These are phyloP conservation scores for Nitzschia inconspicua DNA, from an alignment of 108 stramenopile species.

Conservation along the genomic window DNA sequence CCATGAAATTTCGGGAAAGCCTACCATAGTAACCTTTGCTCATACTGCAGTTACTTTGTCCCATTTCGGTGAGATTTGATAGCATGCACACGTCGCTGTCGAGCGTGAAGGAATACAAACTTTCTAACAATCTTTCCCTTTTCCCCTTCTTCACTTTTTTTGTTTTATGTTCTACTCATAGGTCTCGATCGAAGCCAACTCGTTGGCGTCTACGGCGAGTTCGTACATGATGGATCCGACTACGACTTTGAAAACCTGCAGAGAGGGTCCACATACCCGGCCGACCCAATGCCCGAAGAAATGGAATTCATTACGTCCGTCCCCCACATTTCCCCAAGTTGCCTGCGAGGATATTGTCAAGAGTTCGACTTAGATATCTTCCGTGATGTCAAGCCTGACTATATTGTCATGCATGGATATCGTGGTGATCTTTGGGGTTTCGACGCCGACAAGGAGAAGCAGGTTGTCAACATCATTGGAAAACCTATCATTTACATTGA, in stretches of 20 bases:
- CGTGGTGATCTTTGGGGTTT: background rate
- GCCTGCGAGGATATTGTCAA: background rate
- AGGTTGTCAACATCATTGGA: background rate
- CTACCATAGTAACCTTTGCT: conserved; percentile 6
- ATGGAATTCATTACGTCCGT: background rate
- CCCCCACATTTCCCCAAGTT: background rate
- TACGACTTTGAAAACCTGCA: background rate
- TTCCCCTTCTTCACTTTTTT: too few relatives aligned
- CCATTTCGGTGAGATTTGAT: too few relatives aligned
- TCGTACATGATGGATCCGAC: conserved; percentile 1
- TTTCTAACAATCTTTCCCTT: too few relatives aligned
- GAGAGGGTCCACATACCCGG: background rate
- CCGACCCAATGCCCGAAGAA: conserved; percentile 11
- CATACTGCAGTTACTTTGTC: conserved; percentile 2
- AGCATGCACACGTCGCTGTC: too few relatives aligned
- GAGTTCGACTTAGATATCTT: background rate
- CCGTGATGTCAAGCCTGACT: background rate
- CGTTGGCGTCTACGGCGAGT: conserved; percentile 18
- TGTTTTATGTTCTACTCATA: too few relatives aligned
- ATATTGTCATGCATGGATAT: background rate
- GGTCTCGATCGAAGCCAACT: conserved; percentile 12
- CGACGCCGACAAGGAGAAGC: background rate
- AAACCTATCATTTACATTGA: conserved; percentile 21
- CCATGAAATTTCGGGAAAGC: conserved; percentile 4
- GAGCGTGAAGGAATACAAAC: too few relatives aligned